phyloP scores from a whole-genome alignment of 345 rosid species.

The Aquilaria yunnanensis region DNA sequence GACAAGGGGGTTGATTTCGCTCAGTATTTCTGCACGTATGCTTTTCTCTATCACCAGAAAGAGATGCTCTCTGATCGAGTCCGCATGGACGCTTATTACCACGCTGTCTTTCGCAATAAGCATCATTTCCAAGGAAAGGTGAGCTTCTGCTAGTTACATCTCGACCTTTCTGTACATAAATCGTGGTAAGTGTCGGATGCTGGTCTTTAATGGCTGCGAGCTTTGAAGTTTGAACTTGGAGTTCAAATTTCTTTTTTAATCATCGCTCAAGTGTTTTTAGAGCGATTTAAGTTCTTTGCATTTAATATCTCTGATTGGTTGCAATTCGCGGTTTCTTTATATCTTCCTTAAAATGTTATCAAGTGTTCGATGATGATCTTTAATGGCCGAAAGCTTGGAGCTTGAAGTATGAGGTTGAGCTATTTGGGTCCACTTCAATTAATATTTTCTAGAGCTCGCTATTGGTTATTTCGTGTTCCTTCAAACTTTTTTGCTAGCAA shows the following conservation, averaged over 20 bases:
- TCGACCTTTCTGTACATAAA: neutral
- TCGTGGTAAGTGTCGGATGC: neutral
- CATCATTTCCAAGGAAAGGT: constrained; percentile 88
- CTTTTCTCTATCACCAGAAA: constrained; percentile 92
- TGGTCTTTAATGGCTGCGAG: neutral
- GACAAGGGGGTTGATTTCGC: constrained; percentile 93
- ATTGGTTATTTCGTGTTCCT: neutral
- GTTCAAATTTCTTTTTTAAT: neutral
- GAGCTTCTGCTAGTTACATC: neutral
- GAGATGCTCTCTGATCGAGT: constrained; percentile 98
- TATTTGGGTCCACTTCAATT: neutral
- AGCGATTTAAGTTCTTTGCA: neutral
- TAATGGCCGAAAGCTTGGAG: neutral
- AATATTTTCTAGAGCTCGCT: neutral
- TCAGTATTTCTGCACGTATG: constrained; percentile 81
- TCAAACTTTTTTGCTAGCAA: neutral
- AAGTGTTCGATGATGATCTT: no score
- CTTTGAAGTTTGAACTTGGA: neutral
- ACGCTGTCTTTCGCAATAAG: constrained; percentile 67
- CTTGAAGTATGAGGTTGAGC: neutral
- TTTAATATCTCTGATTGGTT: no score
- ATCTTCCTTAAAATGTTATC: no score
- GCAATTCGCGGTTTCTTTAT: no score
- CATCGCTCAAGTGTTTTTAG: neutral
- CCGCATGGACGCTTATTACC: constrained; percentile 95